phyloP scores from a whole-genome alignment of 495 filamentous ascomycete species.

The Apodospora peruviana region DNA sequence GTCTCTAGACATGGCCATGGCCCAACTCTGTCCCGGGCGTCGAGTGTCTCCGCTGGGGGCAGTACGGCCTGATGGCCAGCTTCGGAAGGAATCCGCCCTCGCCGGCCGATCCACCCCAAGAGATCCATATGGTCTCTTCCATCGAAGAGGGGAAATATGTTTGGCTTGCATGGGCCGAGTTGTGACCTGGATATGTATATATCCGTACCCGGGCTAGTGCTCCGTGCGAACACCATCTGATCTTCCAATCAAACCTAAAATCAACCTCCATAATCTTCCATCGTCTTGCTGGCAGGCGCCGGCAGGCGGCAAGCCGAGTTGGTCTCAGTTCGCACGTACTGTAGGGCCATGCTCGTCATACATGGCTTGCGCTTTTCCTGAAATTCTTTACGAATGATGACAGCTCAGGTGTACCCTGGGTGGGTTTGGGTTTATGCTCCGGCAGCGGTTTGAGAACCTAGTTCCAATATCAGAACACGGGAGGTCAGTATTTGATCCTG shows the following conservation, averaged over 20 bases:
- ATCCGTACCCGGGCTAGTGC: no score
- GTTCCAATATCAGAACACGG: neutral
- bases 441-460: neutral
- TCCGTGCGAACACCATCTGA: no score
- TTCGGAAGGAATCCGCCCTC: conserved; percentile 3
- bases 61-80: conserved; percentile 22
- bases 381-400: no score
- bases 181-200: no score
- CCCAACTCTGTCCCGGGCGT: conserved; percentile 15
- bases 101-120: conserved; percentile 5
- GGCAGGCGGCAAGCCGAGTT: no score
- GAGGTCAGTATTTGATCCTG: neutral
- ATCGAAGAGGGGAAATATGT: conserved; percentile 15
- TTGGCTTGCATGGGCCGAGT: conserved; percentile 18
- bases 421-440: neutral
- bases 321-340: no score
- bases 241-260: no score
- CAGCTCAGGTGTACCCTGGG: no score
- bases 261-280: no score
- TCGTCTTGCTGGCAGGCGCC: no score
- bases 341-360: no score
- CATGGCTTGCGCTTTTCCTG: no score
- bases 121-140: conserved; percentile 10
- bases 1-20: conserved; percentile 15
- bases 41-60: conserved; percentile 12